These are phyloP conservation scores for Yamadazyma spencermartinsiae DNA, from an alignment of 1,139 yeast genomes.

Conservation along the genomic window DNA sequence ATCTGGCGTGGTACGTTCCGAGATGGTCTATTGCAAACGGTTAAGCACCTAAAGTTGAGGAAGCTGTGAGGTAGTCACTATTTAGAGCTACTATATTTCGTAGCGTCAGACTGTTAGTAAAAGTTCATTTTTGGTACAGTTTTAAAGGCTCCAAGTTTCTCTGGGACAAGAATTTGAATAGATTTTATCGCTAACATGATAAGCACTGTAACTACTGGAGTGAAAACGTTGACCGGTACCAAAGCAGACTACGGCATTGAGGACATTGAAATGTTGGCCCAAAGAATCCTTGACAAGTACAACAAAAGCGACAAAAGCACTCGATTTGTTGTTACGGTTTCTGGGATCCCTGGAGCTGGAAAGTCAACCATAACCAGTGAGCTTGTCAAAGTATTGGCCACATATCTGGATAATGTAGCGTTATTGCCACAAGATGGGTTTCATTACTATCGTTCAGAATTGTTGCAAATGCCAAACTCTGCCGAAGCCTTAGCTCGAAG, in stretches of 20 bases:
- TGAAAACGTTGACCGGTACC: neutral
- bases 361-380: slow-evolving; percentile 62
- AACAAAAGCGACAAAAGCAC: slow-evolving; percentile 1
- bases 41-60: no score
- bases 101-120: no score
- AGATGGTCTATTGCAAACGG: no score
- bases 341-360: slow-evolving; percentile 83
- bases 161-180: neutral
- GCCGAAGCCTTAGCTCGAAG: slow-evolving; percentile 60
- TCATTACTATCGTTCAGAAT: slow-evolving; percentile 62
- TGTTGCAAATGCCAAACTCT: slow-evolving; percentile 54
- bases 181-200: neutral
- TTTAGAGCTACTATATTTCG: no score
- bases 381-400: slow-evolving; percentile 9
- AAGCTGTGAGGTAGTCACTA: no score
- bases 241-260: slow-evolving; percentile 1
- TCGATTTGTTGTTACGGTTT: slow-evolving; percentile 54
- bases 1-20: no score
- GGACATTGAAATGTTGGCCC: slow-evolving; percentile 5
- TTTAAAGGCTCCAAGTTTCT: neutral
- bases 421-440: slow-evolving; percentile 77
- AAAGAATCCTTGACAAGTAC: slow-evolving; percentile 1
- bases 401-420: neutral
- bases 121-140: no score
- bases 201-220: neutral